Evolutionary conservation across 257 asterid genomes (phyloP).

Genomic region (Striga asiatica): DNA sequence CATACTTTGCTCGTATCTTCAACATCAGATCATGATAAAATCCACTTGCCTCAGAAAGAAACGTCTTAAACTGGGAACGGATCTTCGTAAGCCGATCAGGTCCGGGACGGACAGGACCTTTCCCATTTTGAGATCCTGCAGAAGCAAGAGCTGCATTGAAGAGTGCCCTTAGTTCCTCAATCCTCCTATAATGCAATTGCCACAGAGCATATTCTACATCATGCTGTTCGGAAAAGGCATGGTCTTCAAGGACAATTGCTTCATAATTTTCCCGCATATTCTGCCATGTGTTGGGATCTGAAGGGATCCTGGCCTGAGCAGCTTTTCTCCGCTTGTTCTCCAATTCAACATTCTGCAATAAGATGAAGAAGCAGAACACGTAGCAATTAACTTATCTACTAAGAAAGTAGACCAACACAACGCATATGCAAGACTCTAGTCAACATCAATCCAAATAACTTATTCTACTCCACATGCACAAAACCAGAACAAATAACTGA

Average conservation of each 20-base stretch:
- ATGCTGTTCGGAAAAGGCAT: slow-evolving; percentile 66
- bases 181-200: slow-evolving; percentile 81
- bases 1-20: slow-evolving; percentile 61
- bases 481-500: neutral
- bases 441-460: neutral
- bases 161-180: slow-evolving; percentile 71
- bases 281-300: slow-evolving; percentile 81
- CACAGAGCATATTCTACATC: slow-evolving; percentile 72
- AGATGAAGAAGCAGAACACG: slow-evolving; percentile 2
- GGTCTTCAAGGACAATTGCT: slow-evolving; percentile 69
- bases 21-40: slow-evolving; percentile 81
- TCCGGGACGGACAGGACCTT: slow-evolving; percentile 42
- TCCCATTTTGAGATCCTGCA: slow-evolving; percentile 54
- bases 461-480: neutral
- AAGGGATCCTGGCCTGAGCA: slow-evolving; percentile 61
- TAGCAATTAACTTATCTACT: neutral
- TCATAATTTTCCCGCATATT: slow-evolving; percentile 79
- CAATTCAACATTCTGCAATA: slow-evolving; percentile 52
- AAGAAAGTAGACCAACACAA: neutral
- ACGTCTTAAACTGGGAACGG: slow-evolving; percentile 63
- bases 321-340: slow-evolving; percentile 62
- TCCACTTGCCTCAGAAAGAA: slow-evolving; percentile 81
- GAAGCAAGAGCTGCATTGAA: slow-evolving; percentile 51
- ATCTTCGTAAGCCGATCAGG: slow-evolving; percentile 60
- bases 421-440: neutral